Evolutionary conservation across 2,329 filamentous ascomycete genomes (phyloP).

Genomic region (Curvularia sp.): DNA sequence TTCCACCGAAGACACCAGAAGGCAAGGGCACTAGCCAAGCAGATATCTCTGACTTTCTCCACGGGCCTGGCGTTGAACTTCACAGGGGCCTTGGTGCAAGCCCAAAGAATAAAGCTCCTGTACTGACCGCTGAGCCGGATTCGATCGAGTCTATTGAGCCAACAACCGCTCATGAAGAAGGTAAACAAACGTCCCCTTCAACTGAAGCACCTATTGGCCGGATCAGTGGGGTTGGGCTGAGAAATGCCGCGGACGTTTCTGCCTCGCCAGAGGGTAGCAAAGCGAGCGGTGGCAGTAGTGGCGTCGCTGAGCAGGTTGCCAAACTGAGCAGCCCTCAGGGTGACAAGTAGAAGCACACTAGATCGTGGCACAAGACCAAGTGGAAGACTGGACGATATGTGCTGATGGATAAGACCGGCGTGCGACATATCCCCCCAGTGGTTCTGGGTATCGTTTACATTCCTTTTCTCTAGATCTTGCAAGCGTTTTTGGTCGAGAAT

Average conservation of each 20-base stretch:
- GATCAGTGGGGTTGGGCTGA: constrained; percentile 38
- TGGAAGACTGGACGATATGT: background rate
- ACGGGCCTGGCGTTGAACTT: constrained; percentile 36
- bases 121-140: constrained; percentile 34
- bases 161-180: constrained; percentile 22
- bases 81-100: constrained; percentile 51
- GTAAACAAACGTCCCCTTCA: constrained; percentile 26
- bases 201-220: constrained; percentile 33
- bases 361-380: constrained; percentile 7
- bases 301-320: constrained; percentile 45
- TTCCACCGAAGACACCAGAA: constrained; percentile 28
- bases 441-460: background rate
- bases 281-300: constrained; percentile 33
- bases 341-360: constrained; percentile 8
- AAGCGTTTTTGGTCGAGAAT: constrained; percentile 10
- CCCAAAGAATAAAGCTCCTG: constrained; percentile 26
- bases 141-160: constrained; percentile 37
- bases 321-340: constrained; percentile 35
- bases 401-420: background rate
- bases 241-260: constrained; percentile 43
- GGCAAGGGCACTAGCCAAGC: constrained; percentile 46
- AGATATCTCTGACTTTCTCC: constrained; percentile 51
- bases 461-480: background rate
- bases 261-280: constrained; percentile 24
- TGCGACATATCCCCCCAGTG: background rate